phyloP scores from a whole-genome alignment of 108 stramenopile genomes.

The Cyclotella sp. region DNA sequence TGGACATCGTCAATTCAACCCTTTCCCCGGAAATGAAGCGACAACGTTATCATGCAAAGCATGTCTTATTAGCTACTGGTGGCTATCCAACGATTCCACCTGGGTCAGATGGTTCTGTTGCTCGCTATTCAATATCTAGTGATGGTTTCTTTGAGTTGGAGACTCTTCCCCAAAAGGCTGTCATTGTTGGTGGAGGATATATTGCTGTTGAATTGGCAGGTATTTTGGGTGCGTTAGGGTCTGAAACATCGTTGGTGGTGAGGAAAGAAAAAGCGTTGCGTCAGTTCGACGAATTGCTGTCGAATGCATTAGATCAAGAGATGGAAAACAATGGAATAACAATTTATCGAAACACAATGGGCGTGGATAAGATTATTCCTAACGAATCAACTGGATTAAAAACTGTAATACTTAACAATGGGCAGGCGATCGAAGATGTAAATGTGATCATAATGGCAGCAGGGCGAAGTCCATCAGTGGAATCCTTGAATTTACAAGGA shows the following conservation, averaged over 20 bases:
- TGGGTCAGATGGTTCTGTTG: conserved; percentile 57
- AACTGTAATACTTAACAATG: conserved; percentile 61
- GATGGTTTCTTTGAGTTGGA: conserved; percentile 94
- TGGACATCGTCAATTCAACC: conserved; percentile 28
- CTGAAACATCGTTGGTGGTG: conserved; percentile 79
- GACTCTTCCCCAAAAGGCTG: conserved; percentile 76
- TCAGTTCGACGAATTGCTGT: conserved; percentile 76
- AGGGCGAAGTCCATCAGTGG: conserved; percentile 79
- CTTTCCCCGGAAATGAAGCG: background rate
- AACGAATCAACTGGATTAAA: conserved; percentile 56
- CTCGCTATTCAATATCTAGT: conserved; percentile 71
- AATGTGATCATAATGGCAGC: conserved; percentile 85
- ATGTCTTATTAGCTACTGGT: conserved; percentile 88
- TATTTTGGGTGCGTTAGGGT: conserved; percentile 82
- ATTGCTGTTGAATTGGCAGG: conserved; percentile 95
- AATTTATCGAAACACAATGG: conserved; percentile 63
- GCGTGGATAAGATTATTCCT: conserved; percentile 47
- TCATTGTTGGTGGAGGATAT: conserved; percentile 93
- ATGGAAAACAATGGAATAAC: conserved; percentile 74
- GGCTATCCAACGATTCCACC: conserved; percentile 74
- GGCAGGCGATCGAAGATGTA: conserved; percentile 65
- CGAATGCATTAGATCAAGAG: conserved; percentile 66
- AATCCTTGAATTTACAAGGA: conserved; percentile 59
- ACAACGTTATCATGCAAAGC: conserved; percentile 65
- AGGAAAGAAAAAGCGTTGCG: conserved; percentile 69